phyloP scores from a whole-genome alignment of 371 early-diverging fungal species.

The Nematocida homosporus region DNA sequence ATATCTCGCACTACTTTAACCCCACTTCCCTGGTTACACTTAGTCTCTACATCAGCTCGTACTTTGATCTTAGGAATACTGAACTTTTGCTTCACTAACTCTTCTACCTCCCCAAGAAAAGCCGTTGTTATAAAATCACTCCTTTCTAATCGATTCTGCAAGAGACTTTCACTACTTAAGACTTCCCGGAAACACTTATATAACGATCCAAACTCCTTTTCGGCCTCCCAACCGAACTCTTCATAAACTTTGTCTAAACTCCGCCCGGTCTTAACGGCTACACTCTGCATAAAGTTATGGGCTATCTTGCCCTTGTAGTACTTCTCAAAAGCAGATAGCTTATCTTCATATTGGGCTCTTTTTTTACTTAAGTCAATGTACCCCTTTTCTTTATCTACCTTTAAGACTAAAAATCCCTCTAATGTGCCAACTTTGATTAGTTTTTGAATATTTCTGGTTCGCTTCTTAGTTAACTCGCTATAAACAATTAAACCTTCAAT shows the following conservation, averaged over 20 bases:
- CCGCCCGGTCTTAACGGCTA: slow-evolving; percentile 77
- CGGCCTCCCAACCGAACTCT: slow-evolving; percentile 88
- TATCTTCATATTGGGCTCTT: slow-evolving; percentile 89
- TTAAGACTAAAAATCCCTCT: slow-evolving; percentile 89
- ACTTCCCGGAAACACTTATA: slow-evolving; percentile 81
- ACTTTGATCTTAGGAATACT: slow-evolving; percentile 60
- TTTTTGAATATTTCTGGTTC: slow-evolving; percentile 93
- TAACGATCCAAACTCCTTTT: slow-evolving; percentile 92
- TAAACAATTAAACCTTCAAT: slow-evolving; percentile 92
- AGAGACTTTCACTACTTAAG: slow-evolving; percentile 54
- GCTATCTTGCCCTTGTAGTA: slow-evolving; percentile 91
- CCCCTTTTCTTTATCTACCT: slow-evolving; percentile 96
- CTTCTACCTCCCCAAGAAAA: slow-evolving; percentile 35
- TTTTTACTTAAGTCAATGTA: slow-evolving; percentile 97
- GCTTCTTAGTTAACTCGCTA: slow-evolving; percentile 86
- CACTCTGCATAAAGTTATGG: slow-evolving; percentile 75
- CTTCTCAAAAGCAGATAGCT: slow-evolving; percentile 82
- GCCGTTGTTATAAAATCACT: slow-evolving; percentile 50
- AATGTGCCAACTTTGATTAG: slow-evolving; percentile 87
- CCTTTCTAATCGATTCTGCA: slow-evolving; percentile 49
- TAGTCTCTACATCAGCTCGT: slow-evolving; percentile 80
- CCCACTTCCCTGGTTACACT: slow-evolving; percentile 89
- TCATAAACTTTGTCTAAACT: slow-evolving; percentile 80
- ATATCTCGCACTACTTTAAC: slow-evolving; percentile 89
- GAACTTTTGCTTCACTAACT: slow-evolving; percentile 61